Conservation (phyloP, 2,329 filamentous ascomycete genomes). For the Canariomyces notabilis region DNA sequence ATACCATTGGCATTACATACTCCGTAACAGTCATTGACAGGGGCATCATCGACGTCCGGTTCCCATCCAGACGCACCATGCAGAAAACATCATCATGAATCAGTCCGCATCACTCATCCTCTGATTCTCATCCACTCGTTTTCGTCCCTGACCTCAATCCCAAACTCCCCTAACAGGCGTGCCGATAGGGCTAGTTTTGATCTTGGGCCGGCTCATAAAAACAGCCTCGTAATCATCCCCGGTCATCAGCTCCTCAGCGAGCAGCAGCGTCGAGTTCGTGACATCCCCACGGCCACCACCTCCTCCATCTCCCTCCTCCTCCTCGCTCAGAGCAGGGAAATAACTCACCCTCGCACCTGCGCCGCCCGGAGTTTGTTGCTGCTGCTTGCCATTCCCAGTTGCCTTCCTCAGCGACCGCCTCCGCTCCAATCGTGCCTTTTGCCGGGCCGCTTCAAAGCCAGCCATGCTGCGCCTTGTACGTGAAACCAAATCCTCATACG, state of each 20-base stretch:
- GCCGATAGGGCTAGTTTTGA: slow-evolving; percentile 67
- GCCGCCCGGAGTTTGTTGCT: slow-evolving; percentile 14
- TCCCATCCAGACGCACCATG: too few relatives aligned
- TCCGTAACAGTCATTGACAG: too few relatives aligned
- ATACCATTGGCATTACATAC: too few relatives aligned
- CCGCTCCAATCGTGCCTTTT: slow-evolving; percentile 56
- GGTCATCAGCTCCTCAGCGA: slow-evolving; percentile 64
- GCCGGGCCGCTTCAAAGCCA: slow-evolving; percentile 54
- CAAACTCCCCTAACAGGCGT: slow-evolving; percentile 37
- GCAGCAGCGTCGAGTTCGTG: slow-evolving; percentile 39
- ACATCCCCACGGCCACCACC: too few relatives aligned
- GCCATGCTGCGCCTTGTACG: slow-evolving; percentile 59
- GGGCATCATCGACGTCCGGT: too few relatives aligned
- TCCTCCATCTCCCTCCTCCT: slow-evolving; percentile 39
- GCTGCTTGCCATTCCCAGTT: too few relatives aligned
- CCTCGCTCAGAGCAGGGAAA: slow-evolving; percentile 47
- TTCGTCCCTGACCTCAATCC: slow-evolving; percentile 5
- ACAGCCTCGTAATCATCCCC: slow-evolving; percentile 71
- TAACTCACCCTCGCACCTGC: slow-evolving; percentile 37
- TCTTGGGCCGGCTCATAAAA: slow-evolving; percentile 77
- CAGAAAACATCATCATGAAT: neutral
- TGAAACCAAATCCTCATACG: slow-evolving; percentile 48
- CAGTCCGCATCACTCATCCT: neutral
- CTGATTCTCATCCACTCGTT: too few relatives aligned
- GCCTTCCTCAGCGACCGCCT: slow-evolving; percentile 46